A percentile compares a stretch with the other conserved stretches of the same genome.
Evolutionary conservation across 2,329 filamentous ascomycete genomes (phyloP).

Genomic region (Arthrinium puccinioides): DNA sequence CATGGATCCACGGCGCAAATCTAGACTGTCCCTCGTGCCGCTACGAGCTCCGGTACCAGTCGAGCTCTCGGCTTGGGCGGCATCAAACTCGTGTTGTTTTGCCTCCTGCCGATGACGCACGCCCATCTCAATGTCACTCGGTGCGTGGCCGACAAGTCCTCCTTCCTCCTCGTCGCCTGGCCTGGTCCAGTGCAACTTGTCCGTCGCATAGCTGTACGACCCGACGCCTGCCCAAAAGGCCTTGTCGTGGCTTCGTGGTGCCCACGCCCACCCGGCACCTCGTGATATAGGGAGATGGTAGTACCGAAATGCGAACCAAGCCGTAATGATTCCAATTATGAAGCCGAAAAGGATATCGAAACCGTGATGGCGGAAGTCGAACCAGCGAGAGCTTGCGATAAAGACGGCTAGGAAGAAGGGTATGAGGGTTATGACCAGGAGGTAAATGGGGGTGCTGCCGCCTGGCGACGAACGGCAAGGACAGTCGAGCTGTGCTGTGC

Average conservation of each 20-base stretch:
- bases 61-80: too few species aligned
- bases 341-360: constrained; percentile 89
- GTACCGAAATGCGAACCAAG: constrained; percentile 72
- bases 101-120: constrained; percentile 14
- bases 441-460: constrained; percentile 75
- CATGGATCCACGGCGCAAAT: too few species aligned
- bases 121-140: constrained; percentile 20
- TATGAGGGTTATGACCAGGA: constrained; percentile 61
- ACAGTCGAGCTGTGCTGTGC: constrained; percentile 30
- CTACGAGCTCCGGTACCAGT: too few species aligned
- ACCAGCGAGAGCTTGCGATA: constrained; percentile 79
- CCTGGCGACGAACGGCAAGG: constrained; percentile 57
- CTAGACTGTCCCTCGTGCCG: too few species aligned
- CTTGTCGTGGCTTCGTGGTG: constrained; percentile 61
- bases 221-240: constrained; percentile 75
- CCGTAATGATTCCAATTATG: constrained; percentile 63
- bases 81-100: too few species aligned
- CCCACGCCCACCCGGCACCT: constrained; percentile 90
- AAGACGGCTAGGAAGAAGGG: constrained; percentile 73
- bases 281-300: constrained; percentile 75
- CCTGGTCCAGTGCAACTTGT: constrained; percentile 25
- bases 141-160: constrained; percentile 9
- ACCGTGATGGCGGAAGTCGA: constrained; percentile 83
- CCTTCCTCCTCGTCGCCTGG: constrained; percentile 13
- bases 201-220: constrained; percentile 46